Percentiles rank a stretch among this genome's conserved stretches.
Conservation (phyloP, 306 rosid species). For the Acacia confusa region DNA sequence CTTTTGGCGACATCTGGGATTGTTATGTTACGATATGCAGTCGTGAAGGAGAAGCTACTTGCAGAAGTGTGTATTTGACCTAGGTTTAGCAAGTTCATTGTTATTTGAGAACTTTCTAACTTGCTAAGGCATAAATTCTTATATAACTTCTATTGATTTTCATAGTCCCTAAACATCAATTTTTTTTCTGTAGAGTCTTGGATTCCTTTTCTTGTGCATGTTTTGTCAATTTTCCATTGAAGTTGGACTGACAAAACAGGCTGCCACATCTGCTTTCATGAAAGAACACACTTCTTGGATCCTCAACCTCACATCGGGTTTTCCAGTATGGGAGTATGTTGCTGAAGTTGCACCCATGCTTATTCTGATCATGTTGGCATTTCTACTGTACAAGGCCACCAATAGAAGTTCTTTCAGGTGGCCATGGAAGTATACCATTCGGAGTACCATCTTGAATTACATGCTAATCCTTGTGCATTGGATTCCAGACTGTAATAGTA, state of each 20-base stretch:
- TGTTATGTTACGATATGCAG: conserved; percentile 60
- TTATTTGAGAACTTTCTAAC: conserved; percentile 13
- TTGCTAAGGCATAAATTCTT: conserved; percentile 16
- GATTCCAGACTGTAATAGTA: conserved; percentile 55
- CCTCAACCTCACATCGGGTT: conserved; percentile 45
- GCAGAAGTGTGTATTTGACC: conserved; percentile 59
- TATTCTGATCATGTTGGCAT: conserved; percentile 59
- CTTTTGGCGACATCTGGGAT: conserved; percentile 89
- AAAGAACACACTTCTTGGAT: conserved; percentile 68
- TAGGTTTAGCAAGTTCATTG: conserved; percentile 19
- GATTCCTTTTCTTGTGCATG: conserved; percentile 77
- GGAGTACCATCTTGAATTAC: conserved; percentile 65
- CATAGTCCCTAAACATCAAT: conserved; percentile 29
- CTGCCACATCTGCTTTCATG: conserved; percentile 74
- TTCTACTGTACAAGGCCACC: conserved; percentile 60
- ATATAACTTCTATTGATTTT: conserved; percentile 17
- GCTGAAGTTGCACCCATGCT: conserved; percentile 63
- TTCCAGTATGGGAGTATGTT: conserved; percentile 61
- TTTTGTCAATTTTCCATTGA: conserved; percentile 80
- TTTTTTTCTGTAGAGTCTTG: conserved; percentile 63
- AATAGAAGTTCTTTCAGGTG: conserved; percentile 40
- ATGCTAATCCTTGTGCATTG: conserved; percentile 63
- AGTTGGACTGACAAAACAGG: conserved; percentile 85
- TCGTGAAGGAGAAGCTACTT: conserved; percentile 54
- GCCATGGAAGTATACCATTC: conserved; percentile 53